Evolutionary conservation across 257 asterid genomes (phyloP).

Genomic region (Nicotiana tabacum): DNA sequence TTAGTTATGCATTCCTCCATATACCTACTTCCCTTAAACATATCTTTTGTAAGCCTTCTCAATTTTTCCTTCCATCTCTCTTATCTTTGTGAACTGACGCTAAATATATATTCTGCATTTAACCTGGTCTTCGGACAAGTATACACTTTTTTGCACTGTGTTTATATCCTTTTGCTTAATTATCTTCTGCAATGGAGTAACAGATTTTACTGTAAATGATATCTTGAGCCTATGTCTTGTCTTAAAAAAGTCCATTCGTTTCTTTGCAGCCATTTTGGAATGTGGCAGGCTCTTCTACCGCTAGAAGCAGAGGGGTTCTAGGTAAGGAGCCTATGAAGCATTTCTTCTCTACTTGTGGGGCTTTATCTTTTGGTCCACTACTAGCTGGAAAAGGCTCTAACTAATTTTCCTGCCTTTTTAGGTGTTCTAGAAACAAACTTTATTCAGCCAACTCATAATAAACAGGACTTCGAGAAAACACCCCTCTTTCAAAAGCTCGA

Average conservation of each 20-base stretch:
- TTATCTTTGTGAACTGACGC: neutral
- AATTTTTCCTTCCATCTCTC: neutral
- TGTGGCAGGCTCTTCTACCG: slow-evolving; percentile 44
- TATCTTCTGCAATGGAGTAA: neutral
- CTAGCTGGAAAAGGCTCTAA: slow-evolving; percentile 9
- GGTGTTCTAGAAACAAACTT: slow-evolving; percentile 94
- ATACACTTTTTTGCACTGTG: neutral
- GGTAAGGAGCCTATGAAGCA: slow-evolving; percentile 48
- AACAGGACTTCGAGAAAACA: slow-evolving; percentile 94
- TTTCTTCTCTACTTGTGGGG: neutral
- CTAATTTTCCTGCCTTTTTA: slow-evolving; percentile 22
- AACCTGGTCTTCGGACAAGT: neutral
- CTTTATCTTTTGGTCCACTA: neutral
- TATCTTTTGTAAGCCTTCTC: neutral
- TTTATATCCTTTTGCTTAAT: neutral
- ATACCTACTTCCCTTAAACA: neutral
- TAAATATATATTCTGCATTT: neutral
- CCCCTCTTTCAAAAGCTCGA: slow-evolving; percentile 93
- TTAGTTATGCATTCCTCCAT: neutral
- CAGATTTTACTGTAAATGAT: neutral
- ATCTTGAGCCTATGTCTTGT: slow-evolving; percentile 11
- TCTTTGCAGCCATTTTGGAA: slow-evolving; percentile 93
- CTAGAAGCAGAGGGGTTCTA: slow-evolving; percentile 94
- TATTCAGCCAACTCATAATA: slow-evolving; percentile 80
- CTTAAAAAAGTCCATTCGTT: slow-evolving; percentile 10